These are phyloP conservation scores for Arachis stenosperma DNA, from an alignment of 306 rosid genomes.

Conservation along the genomic window DNA sequence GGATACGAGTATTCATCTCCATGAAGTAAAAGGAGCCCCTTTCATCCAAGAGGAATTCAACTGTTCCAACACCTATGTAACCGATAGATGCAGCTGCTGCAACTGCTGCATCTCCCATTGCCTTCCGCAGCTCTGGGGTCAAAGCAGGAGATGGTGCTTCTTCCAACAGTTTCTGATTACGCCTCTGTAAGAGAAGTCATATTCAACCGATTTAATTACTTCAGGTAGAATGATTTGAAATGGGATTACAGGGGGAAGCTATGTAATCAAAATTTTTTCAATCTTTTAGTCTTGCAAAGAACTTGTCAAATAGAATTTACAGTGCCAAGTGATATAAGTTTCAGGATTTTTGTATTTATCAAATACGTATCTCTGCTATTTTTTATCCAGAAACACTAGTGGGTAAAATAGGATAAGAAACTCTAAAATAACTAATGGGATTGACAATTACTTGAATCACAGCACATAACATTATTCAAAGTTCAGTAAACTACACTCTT, in stretches of 20 bases:
- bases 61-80: slow-evolving; percentile 92
- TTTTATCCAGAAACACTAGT: slow-evolving; percentile 19
- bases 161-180: slow-evolving; percentile 95
- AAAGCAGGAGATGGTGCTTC: slow-evolving; percentile 99
- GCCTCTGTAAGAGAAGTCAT: slow-evolving; percentile 59
- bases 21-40: slow-evolving; percentile 98
- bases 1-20: slow-evolving; percentile 99
- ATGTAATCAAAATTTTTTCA: slow-evolving; percentile 19
- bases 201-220: slow-evolving; percentile 27
- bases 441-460: slow-evolving; percentile 4
- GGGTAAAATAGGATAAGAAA: slow-evolving; percentile 5
- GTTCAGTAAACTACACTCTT: slow-evolving; percentile 9
- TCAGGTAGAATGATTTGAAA: slow-evolving; percentile 30
- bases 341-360: background rate
- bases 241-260: background rate
- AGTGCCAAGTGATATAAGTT: slow-evolving; percentile 10
- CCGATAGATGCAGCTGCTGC: slow-evolving; percentile 98
- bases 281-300: slow-evolving; percentile 9
- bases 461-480: slow-evolving; percentile 23
- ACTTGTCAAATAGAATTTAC: slow-evolving; percentile 27
- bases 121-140: slow-evolving; percentile 91
- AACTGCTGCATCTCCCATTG: slow-evolving; percentile 99
- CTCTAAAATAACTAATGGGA: slow-evolving; percentile 10
- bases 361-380: slow-evolving; percentile 9
- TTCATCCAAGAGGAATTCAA: slow-evolving; percentile 98